Conservation (phyloP, 225 moss, liverwort and hornwort species). For the Physcomitrellopsis africana region DNA sequence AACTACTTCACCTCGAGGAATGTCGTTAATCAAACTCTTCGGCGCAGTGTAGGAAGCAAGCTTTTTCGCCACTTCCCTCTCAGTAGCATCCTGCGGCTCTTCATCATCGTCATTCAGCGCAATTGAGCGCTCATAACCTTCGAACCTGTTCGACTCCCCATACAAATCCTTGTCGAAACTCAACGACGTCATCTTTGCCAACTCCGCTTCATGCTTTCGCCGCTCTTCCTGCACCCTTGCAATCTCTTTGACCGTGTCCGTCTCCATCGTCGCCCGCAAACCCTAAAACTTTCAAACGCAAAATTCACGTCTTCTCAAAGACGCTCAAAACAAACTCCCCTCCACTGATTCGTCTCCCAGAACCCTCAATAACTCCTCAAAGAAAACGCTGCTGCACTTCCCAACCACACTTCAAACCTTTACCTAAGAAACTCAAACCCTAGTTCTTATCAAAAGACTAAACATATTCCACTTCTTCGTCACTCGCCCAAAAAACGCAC, state of each 20-base stretch:
- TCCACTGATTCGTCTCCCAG: not conserved
- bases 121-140: slow-evolving; percentile 94
- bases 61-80: slow-evolving; percentile 79
- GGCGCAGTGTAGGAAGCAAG: slow-evolving; percentile 89
- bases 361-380: not conserved
- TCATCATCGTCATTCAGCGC: slow-evolving; percentile 90
- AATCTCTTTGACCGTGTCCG: slow-evolving; percentile 74
- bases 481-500: not conserved
- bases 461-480: not conserved
- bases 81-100: slow-evolving; percentile 75
- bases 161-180: slow-evolving; percentile 98
- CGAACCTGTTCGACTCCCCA: slow-evolving; percentile 79
- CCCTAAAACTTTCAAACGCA: slow-evolving; percentile 38
- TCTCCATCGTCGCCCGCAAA: slow-evolving; percentile 59
- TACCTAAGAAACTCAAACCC: slow-evolving; percentile 22
- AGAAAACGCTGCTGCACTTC: not conserved
- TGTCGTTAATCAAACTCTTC: slow-evolving; percentile 68
- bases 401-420: slow-evolving; percentile 11
- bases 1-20: slow-evolving; percentile 76
- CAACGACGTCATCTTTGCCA: slow-evolving; percentile 74
- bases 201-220: slow-evolving; percentile 85
- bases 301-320: not conserved
- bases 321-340: not conserved
- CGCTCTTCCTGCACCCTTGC: slow-evolving; percentile 90
- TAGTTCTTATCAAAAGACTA: slow-evolving; percentile 1